phyloP scores from a whole-genome alignment of 192 early-diverging fungal genomes.

The Linnemannia hyalina region DNA sequence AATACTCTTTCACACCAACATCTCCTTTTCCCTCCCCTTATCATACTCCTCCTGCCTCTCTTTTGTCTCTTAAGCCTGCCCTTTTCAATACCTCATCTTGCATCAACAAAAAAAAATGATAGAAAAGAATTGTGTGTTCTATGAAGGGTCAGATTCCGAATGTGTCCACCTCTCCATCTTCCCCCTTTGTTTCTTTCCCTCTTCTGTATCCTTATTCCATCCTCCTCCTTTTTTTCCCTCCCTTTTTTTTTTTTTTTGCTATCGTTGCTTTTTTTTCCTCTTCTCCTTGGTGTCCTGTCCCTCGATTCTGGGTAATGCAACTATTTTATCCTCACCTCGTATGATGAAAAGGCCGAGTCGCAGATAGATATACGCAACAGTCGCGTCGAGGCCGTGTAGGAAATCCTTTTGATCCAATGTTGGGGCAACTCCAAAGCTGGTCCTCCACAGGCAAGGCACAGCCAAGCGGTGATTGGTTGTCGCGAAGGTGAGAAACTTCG shows the following conservation, averaged over 20 bases:
- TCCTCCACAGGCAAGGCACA: conserved; percentile 4
- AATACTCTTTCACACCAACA: no score
- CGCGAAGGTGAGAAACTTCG: not conserved
- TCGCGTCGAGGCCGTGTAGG: conserved; percentile 4
- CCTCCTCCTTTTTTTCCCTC: not conserved
- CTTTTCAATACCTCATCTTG: not conserved
- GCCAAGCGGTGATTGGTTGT: conserved; percentile 11
- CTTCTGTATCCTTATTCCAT: not conserved
- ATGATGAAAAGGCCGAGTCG: not conserved
- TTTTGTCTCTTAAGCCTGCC: not conserved
- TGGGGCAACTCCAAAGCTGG: conserved; percentile 8
- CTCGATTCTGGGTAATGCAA: not conserved
- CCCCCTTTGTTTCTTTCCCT: not conserved
- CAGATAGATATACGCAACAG: conserved; percentile 5
- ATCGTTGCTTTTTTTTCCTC: not conserved
- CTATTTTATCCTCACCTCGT: not conserved
- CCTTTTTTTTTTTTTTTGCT: no score
- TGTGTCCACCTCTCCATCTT: not conserved
- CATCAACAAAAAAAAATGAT: not conserved
- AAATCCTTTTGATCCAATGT: not conserved
- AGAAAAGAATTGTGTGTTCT: not conserved
- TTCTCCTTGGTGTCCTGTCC: not conserved
- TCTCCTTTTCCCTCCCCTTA: no score
- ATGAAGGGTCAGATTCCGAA: not conserved
- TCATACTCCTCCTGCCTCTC: no score